Base-by-base conservation (phyloP, 352 stramenopile species). In the Phytophthora cryptogea region DNA sequence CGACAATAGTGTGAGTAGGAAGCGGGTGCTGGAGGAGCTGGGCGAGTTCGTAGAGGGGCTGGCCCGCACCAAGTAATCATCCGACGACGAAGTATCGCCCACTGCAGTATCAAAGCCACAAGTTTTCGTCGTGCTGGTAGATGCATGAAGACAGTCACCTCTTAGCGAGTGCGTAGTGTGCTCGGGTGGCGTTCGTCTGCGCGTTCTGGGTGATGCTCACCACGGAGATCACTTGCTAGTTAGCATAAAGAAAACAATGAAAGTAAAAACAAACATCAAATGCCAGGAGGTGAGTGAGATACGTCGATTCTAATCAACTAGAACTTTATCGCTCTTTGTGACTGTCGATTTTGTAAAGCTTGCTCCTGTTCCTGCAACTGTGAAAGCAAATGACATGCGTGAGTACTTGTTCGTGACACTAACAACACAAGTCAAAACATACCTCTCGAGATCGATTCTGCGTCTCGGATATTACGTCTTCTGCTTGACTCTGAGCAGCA, bases 381-480 rank as follows among this genome's bases (percentile, higher is more conserved):
- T 20, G 32, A 43, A 23, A 42, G 32, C 9, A 42, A 23, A 41
- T 32, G 32, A 54, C 20, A 27, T 20, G n/a, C 5, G 42, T 55
- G 10, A 62, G 52, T 8, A 63, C 27, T n/a, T 45, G 2, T 57
- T 14, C 17, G 35, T 26, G 43, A 39, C 28, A 23, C 28, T n/a
- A 43, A 26, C 17, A 50, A 26, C 6, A 7, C 10, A 37, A 57
- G 20, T 27, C 20, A 23, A 23, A 31, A 43, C 63, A 36, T 36
- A 93, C 79, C 74, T 94, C 78, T 63, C 78, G 65, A 14, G 84
- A 94, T 52, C 84, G 80, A 45, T 86, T 70, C 64, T 90, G 80
- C 31, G 83, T 94, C 67, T 88, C 80, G 6, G 61, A 76, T 10
- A 89, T 77, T 1, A 94, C 83, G 30, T 70, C 66, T 9, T 74